A percentile compares a stretch with the other conserved stretches of the same genome.
phyloP scores from a whole-genome alignment of 2,329 filamentous ascomycete genomes.

The Microdochium paspali region DNA sequence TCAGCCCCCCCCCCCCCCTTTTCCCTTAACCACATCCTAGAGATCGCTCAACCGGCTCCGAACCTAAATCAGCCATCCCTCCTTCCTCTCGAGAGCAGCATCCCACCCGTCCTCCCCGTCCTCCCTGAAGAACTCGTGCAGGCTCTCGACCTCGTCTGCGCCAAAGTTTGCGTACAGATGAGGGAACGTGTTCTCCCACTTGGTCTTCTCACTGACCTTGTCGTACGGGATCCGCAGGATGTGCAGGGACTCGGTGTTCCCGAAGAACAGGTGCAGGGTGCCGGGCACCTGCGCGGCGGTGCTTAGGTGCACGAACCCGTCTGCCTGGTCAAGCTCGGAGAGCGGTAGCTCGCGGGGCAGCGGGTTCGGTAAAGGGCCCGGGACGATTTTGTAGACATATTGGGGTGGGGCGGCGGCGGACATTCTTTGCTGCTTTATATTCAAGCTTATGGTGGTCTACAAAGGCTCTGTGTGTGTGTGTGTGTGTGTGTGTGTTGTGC shows the following conservation, averaged over 20 bases:
- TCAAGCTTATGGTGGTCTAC: too few relatives aligned
- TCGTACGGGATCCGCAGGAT: conserved; percentile 20
- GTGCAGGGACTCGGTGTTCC: conserved; percentile 28
- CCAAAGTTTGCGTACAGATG: conserved; percentile 53
- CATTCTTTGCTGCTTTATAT: conserved; percentile 7
- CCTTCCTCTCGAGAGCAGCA: conserved; percentile 26
- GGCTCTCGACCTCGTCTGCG: conserved; percentile 35
- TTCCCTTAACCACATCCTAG: too few relatives aligned
- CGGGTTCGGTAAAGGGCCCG: conserved; percentile 38
- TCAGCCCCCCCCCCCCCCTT: too few relatives aligned
- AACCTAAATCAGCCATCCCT: conserved; percentile 26
- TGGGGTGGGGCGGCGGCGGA: conserved; percentile 21
- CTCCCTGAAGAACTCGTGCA: conserved; percentile 34
- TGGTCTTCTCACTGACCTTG: conserved; percentile 30
- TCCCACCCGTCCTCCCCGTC: conserved; percentile 34
- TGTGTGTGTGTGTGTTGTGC: too few relatives aligned
- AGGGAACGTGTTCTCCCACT: conserved; percentile 41
- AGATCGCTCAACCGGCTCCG: neutral
- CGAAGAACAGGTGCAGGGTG: conserved; percentile 36
- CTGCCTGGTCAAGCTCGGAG: conserved; percentile 48
- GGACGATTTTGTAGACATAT: conserved; percentile 53
- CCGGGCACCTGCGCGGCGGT: conserved; percentile 36
- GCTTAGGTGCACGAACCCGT: conserved; percentile 55
- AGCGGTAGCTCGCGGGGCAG: conserved; percentile 45
- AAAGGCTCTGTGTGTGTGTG: too few relatives aligned